These are phyloP conservation scores for Phytophthora citricola DNA, from an alignment of 352 stramenopile species.

Conservation along the genomic window DNA sequence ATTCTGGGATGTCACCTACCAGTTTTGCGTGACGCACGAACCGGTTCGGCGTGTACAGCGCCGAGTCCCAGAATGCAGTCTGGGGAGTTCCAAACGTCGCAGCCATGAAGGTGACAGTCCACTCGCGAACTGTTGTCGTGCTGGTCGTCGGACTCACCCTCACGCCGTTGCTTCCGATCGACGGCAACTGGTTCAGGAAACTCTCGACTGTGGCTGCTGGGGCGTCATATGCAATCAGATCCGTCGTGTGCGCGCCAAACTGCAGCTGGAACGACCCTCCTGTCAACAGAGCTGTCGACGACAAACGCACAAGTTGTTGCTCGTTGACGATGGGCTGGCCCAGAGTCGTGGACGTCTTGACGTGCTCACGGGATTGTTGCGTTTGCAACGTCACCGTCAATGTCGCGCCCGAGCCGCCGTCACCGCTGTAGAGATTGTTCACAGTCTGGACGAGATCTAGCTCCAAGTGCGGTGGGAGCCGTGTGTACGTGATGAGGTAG, in stretches of 20 bases:
- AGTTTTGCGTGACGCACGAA: constrained; percentile 55
- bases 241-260: constrained; percentile 73
- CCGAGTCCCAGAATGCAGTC: constrained; percentile 75
- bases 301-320: constrained; percentile 67
- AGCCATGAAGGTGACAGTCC: constrained; percentile 68
- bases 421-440: constrained; percentile 73
- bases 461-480: constrained; percentile 45
- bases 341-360: constrained; percentile 69
- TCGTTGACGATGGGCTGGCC: constrained; percentile 73
- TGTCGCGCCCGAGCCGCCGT: constrained; percentile 48
- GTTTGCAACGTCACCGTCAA: constrained; percentile 36
- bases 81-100: constrained; percentile 49
- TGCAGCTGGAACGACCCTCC: constrained; percentile 70
- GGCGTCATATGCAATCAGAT: constrained; percentile 72
- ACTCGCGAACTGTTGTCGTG: constrained; percentile 41
- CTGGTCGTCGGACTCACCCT: constrained; percentile 35
- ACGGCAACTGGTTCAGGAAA: constrained; percentile 76
- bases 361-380: constrained; percentile 57
- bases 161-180: constrained; percentile 52
- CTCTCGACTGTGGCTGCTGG: constrained; percentile 61
- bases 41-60: constrained; percentile 51
- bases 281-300: constrained; percentile 46
- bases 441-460: constrained; percentile 46
- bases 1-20: constrained; percentile 55
- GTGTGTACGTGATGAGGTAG: constrained; percentile 74